These are phyloP conservation scores for Cystofilobasidium macerans DNA, from an alignment of 768 basidiomycete species.

Conservation along the genomic window DNA sequence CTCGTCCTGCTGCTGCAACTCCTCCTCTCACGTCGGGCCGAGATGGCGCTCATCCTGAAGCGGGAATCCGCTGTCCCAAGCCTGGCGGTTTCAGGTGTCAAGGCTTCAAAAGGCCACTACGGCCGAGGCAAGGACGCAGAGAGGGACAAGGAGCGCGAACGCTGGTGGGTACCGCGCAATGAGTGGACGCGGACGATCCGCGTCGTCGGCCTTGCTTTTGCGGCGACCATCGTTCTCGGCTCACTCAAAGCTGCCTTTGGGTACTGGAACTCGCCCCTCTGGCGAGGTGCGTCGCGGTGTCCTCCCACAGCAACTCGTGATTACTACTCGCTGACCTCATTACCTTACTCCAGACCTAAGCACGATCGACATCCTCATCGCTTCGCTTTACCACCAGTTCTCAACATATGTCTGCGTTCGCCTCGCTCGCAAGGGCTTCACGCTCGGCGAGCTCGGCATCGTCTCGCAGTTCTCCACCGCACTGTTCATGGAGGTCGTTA, in stretches of 20 bases:
- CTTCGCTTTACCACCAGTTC: constrained; percentile 78
- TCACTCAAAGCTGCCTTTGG: constrained; percentile 34
- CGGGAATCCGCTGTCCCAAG: neutral
- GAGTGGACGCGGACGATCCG: constrained; percentile 23
- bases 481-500: constrained; percentile 72
- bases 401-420: constrained; percentile 79
- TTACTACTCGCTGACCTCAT: neutral
- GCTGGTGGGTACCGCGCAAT: constrained; percentile 22
- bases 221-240: constrained; percentile 34
- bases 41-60: constrained; percentile 35
- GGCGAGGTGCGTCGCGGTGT: constrained; percentile 37
- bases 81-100: no score
- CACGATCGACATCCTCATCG: constrained; percentile 59
- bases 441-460: constrained; percentile 81
- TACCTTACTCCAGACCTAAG: constrained; percentile 52
- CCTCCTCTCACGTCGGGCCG: constrained; percentile 63
- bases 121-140: neutral
- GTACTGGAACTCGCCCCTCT: constrained; percentile 32
- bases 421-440: constrained; percentile 87
- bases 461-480: constrained; percentile 81
- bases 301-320: neutral
- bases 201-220: constrained; percentile 35
- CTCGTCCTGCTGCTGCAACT: constrained; percentile 69
- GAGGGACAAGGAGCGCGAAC: constrained; percentile 5
- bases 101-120: neutral